These are phyloP conservation scores for Aquilaria yunnanensis DNA, from an alignment of 345 rosid genomes.

Conservation along the genomic window DNA sequence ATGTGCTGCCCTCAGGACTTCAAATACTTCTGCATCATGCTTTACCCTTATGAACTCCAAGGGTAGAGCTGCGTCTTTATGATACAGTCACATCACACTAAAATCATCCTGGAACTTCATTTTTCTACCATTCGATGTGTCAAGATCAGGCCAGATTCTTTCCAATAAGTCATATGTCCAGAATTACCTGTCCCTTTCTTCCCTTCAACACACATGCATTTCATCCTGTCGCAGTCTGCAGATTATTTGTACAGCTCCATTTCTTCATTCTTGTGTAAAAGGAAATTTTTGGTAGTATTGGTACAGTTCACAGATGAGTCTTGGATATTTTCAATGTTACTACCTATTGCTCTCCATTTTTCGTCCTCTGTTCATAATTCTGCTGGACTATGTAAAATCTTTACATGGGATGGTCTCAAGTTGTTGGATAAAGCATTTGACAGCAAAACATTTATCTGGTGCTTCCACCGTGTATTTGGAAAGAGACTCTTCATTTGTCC, in stretches of 20 bases:
- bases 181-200: conserved; percentile 23
- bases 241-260: conserved; percentile 71
- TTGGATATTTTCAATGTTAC: conserved; percentile 1
- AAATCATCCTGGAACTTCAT: background rate
- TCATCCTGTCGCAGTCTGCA: conserved; percentile 28
- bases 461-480: too few species aligned
- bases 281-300: conserved; percentile 44
- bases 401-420: conserved; percentile 13
- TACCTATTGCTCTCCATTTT: conserved; percentile 15
- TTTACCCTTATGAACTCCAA: conserved; percentile 13
- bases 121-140: conserved; percentile 18
- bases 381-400: conserved; percentile 14
- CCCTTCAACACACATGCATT: conserved; percentile 14
- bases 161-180: conserved; percentile 41
- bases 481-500: too few species aligned
- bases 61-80: conserved; percentile 40
- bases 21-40: conserved; percentile 31
- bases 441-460: too few species aligned
- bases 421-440: conserved; percentile 1
- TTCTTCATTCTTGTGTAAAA: conserved; percentile 82
- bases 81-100: conserved; percentile 19
- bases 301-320: conserved; percentile 13
- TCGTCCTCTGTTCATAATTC: conserved; percentile 14
- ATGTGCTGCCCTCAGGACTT: conserved; percentile 45
- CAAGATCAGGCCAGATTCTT: conserved; percentile 42